Evolutionary conservation across 306 rosid species (phyloP).

Genomic region (Pterocarpus macrocarpus): DNA sequence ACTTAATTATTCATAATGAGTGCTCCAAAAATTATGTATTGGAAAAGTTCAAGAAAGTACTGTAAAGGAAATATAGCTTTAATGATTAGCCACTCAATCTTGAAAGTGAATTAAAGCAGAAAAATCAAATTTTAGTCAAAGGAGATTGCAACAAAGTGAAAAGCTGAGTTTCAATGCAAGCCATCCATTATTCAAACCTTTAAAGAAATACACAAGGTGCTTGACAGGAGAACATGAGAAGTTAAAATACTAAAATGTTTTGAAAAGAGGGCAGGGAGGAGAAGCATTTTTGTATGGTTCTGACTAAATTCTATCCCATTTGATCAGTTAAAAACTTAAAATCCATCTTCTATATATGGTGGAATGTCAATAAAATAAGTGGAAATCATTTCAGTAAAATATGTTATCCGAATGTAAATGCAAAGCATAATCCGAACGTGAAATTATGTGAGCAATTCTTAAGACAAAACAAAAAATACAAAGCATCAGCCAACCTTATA

Average conservation of each 20-base stretch:
- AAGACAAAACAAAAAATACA: too few species aligned
- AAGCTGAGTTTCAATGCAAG: slow-evolving; percentile 33
- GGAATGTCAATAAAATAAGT: not conserved
- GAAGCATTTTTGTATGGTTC: slow-evolving; percentile 17
- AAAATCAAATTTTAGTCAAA: too few species aligned
- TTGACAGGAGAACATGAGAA: not conserved
- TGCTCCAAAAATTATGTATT: slow-evolving; percentile 5
- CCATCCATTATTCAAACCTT: slow-evolving; percentile 27
- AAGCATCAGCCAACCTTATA: slow-evolving; percentile 9
- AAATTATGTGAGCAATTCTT: too few species aligned
- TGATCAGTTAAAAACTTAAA: slow-evolving; percentile 31
- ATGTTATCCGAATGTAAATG: not conserved
- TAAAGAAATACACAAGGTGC: not conserved
- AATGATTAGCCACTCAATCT: slow-evolving; percentile 15
- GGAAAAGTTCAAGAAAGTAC: slow-evolving; percentile 17
- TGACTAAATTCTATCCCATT: not conserved
- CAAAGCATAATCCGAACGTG: too few species aligned
- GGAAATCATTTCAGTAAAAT: slow-evolving; percentile 5
- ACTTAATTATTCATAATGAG: slow-evolving; percentile 26
- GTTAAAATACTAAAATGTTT: slow-evolving; percentile 1
- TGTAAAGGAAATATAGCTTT: not conserved
- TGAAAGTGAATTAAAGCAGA: slow-evolving; percentile 13
- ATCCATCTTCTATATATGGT: slow-evolving; percentile 11
- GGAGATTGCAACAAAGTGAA: slow-evolving; percentile 33
- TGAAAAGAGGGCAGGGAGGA: not conserved